These are phyloP conservation scores for Micractinium conductrix DNA, from an alignment of 139 green algal species.

Conservation along the genomic window DNA sequence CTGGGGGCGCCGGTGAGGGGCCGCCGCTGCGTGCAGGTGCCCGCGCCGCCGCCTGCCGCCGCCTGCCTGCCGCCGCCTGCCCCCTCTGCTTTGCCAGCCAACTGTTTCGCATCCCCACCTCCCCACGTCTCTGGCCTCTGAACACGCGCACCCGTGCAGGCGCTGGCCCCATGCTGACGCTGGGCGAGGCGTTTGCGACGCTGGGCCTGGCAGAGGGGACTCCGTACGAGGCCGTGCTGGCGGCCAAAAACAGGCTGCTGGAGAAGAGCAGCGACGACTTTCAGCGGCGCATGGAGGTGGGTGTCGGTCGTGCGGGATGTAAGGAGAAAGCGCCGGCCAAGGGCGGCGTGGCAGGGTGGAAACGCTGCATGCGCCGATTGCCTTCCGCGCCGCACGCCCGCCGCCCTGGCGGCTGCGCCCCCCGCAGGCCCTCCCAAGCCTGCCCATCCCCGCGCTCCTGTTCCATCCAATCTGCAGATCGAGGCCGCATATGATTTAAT, in stretches of 20 bases:
- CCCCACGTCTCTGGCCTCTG: too few relatives aligned
- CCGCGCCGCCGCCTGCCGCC: too few relatives aligned
- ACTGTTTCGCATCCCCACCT: neutral
- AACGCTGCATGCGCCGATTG: too few relatives aligned
- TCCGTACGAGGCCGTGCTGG: conserved; percentile 64
- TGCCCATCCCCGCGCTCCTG: too few relatives aligned
- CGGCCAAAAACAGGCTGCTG: conserved; percentile 67
- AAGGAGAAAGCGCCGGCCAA: too few relatives aligned
- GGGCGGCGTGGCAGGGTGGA: too few relatives aligned
- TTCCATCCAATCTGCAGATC: conserved; percentile 30
- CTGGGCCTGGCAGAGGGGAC: conserved; percentile 48
- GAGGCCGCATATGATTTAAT: conserved; percentile 47
- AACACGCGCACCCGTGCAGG: too few relatives aligned
- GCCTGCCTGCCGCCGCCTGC: neutral
- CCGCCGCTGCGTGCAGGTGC: too few relatives aligned
- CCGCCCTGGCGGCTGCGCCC: too few relatives aligned
- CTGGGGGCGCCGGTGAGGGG: neutral
- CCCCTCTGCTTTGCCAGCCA: neutral
- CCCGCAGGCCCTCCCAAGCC: too few relatives aligned
- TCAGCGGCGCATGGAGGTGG: neutral
- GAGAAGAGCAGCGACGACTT: neutral
- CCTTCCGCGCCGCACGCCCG: too few relatives aligned
- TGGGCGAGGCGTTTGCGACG: conserved; percentile 51
- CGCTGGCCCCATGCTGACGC: conserved; percentile 29
- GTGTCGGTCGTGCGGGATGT: too few relatives aligned